phyloP scores from a whole-genome alignment of 2,329 filamentous ascomycete genomes.

The Ascocoryne sarcoides region DNA sequence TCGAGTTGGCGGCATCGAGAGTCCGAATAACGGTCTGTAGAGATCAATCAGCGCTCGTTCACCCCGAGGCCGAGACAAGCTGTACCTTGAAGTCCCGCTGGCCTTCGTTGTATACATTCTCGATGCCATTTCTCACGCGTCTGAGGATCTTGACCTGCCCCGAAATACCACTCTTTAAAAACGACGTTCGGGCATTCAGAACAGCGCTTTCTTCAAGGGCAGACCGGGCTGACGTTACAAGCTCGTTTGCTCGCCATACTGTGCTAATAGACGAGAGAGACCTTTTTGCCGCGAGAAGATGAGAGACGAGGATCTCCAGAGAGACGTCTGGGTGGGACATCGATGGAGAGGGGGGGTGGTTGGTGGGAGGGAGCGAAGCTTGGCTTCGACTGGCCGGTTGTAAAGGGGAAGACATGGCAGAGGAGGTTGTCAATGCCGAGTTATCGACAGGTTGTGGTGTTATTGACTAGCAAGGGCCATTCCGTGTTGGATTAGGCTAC shows the following conservation, averaged over 20 bases:
- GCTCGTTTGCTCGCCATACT: conserved; percentile 78
- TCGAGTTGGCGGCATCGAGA: conserved; percentile 57
- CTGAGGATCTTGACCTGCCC: conserved; percentile 46
- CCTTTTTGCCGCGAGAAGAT: conserved; percentile 80
- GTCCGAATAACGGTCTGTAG: conserved; percentile 46
- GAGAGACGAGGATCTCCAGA: conserved; percentile 71
- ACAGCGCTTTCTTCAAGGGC: conserved; percentile 73
- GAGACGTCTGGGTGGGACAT: conserved; percentile 27
- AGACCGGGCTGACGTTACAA: conserved; percentile 66
- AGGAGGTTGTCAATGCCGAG: too few species aligned
- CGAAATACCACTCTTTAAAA: conserved; percentile 53
- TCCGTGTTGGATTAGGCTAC: too few species aligned
- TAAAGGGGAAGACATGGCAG: not conserved
- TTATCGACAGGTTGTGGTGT: too few species aligned
- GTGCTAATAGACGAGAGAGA: conserved; percentile 76
- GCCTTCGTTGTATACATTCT: conserved; percentile 47
- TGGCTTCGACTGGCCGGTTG: conserved; percentile 21
- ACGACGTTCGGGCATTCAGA: conserved; percentile 60
- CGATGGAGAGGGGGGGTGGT: conserved; percentile 15
- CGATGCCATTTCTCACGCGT: conserved; percentile 42
- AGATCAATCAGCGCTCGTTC: not conserved
- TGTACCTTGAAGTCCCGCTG: conserved; percentile 46
- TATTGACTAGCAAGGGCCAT: too few species aligned
- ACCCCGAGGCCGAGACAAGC: not conserved
- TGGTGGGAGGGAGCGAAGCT: conserved; percentile 19